Evolutionary conservation across 1,139 yeast species (phyloP).

Genomic region (Nakaseomyces nivariensis): DNA sequence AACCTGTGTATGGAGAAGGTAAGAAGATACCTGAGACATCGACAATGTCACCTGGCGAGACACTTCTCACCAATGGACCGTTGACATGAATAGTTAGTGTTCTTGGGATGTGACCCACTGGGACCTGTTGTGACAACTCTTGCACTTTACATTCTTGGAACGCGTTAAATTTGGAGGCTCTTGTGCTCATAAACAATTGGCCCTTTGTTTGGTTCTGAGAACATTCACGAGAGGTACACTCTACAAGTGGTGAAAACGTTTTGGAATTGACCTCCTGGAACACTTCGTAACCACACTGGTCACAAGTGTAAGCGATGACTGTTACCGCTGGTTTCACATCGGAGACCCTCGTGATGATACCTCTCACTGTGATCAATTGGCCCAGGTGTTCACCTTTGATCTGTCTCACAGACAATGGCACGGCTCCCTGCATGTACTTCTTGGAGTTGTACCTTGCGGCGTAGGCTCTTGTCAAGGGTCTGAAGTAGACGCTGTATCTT

Average conservation of each 20-base stretch:
- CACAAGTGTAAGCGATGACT: conserved; percentile 95
- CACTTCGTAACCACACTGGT: conserved; percentile 91
- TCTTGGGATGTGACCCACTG: conserved; percentile 96
- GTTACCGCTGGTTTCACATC: conserved; percentile 90
- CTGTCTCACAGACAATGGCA: conserved; percentile 79
- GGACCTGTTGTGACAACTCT: conserved; percentile 92
- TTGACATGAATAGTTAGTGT: conserved; percentile 73
- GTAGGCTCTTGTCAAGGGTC: conserved; percentile 46
- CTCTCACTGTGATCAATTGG: conserved; percentile 78
- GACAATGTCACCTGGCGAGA: conserved; percentile 91
- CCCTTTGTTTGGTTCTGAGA: conserved; percentile 73
- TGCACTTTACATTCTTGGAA: conserved; percentile 94
- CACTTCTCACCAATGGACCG: conserved; percentile 78
- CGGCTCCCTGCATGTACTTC: conserved; percentile 25
- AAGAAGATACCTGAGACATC: conserved; percentile 86
- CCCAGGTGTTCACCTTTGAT: conserved; percentile 81
- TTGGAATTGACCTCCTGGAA: conserved; percentile 88
- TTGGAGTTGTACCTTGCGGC: conserved; percentile 16
- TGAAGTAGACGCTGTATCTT: conserved; percentile 77
- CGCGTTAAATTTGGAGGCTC: conserved; percentile 91
- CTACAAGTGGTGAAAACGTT: conserved; percentile 74
- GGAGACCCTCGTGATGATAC: conserved; percentile 89
- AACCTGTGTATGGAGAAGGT: conserved; percentile 95
- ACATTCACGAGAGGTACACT: conserved; percentile 81
- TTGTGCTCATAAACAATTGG: conserved; percentile 80